Conservation (phyloP, 176 grass and related monocot species). For the Oropetium thomaeum region DNA sequence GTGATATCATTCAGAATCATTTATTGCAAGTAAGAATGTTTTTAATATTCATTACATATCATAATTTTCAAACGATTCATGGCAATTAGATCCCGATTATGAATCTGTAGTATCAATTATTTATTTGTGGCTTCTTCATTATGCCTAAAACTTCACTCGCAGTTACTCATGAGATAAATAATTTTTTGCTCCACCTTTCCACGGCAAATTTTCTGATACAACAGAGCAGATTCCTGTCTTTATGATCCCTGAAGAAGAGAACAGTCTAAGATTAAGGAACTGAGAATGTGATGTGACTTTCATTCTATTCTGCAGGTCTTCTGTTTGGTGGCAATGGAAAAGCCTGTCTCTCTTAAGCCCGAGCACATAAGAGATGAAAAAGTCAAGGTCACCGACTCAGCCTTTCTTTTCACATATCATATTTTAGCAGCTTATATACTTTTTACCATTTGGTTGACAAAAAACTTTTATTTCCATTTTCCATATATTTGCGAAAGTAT, state of each 20-base stretch:
- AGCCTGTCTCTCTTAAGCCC: slow-evolving; percentile 82
- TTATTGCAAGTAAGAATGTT: slow-evolving; percentile 73
- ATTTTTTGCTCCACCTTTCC: background rate
- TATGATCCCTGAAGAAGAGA: background rate
- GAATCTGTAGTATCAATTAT: slow-evolving; percentile 18
- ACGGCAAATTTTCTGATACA: slow-evolving; percentile 2
- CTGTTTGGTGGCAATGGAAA: slow-evolving; percentile 99
- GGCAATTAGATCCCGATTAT: background rate
- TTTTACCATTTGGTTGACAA: background rate
- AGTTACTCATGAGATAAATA: background rate
- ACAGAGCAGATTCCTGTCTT: background rate
- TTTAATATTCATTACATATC: background rate
- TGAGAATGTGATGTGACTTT: slow-evolving; percentile 19
- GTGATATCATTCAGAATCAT: slow-evolving; percentile 98
- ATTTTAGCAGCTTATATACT: slow-evolving; percentile 12
- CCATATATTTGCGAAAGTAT: background rate
- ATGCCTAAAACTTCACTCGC: background rate
- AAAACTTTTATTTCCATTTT: slow-evolving; percentile 1
- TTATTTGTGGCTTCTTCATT: background rate
- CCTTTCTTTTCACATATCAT: slow-evolving; percentile 1
- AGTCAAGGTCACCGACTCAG: too few species aligned
- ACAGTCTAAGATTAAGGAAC: background rate
- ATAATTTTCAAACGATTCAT: background rate
- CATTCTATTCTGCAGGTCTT: slow-evolving; percentile 58
- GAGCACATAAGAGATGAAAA: slow-evolving; percentile 99